phyloP scores from a whole-genome alignment of 1,284 basidiomycete species.

The Sporisorium exsertum region DNA sequence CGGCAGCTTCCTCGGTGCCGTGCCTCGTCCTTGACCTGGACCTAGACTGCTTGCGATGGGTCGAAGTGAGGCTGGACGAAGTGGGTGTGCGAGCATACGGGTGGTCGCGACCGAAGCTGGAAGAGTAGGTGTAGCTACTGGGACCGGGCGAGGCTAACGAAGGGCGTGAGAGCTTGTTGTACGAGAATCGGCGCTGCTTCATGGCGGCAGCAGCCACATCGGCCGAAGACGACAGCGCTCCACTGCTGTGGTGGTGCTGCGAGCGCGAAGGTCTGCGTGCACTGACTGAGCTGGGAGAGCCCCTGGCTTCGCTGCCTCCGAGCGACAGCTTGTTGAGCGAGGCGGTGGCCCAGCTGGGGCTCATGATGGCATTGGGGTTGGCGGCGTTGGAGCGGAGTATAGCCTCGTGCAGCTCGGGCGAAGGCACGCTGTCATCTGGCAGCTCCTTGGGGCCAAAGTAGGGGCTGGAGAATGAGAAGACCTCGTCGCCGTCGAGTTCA shows the following conservation, averaged over 20 bases:
- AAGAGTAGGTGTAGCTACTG: conserved; percentile 50
- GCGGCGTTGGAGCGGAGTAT: conserved; percentile 34
- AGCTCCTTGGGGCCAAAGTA: conserved; percentile 59
- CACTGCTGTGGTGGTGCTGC: conserved; percentile 34
- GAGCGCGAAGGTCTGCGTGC: conserved; percentile 37
- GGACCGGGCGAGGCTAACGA: conserved; percentile 39
- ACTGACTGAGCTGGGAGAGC: conserved; percentile 26
- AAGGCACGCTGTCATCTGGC: conserved; percentile 42
- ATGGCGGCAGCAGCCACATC: conserved; percentile 51
- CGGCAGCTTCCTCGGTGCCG: conserved; percentile 15
- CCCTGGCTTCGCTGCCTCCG: conserved; percentile 42
- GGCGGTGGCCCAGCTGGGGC: conserved; percentile 55
- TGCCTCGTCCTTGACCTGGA: conserved; percentile 37
- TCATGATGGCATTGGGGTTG: conserved; percentile 45
- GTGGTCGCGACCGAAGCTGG: conserved; percentile 48
- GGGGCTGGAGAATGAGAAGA: conserved; percentile 62
- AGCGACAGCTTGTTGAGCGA: conserved; percentile 56
- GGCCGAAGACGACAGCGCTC: conserved; percentile 41
- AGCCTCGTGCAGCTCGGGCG: conserved; percentile 42
- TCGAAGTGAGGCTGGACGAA: conserved; percentile 31
- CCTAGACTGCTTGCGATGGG: conserved; percentile 35
- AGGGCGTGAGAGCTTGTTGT: conserved; percentile 43
- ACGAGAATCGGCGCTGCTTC: conserved; percentile 51
- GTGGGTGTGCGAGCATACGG: conserved; percentile 53
- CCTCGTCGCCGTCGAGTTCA: conserved; percentile 56